phyloP scores from a whole-genome alignment of 192 early-diverging fungal genomes.

The Backusella liffmaniae region DNA sequence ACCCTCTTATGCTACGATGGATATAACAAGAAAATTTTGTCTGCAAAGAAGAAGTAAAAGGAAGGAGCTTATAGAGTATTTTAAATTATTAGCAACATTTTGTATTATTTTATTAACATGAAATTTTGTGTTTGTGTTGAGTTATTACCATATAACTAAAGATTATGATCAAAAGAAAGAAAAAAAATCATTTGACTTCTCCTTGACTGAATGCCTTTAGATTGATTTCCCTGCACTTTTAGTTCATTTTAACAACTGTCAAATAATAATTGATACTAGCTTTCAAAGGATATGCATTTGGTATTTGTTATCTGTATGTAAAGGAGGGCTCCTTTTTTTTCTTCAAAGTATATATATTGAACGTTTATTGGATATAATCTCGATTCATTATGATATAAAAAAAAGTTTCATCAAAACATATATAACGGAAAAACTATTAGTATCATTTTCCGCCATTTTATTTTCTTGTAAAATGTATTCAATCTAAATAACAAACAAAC shows the following conservation, averaged over 20 bases:
- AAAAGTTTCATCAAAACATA: neutral
- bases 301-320: neutral
- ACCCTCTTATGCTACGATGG: neutral
- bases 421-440: neutral
- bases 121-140: neutral
- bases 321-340: neutral
- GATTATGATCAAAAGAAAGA: neutral
- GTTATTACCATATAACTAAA: neutral
- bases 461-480: neutral
- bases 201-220: neutral
- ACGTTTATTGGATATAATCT: neutral
- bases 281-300: neutral
- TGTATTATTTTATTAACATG: neutral
- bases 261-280: neutral
- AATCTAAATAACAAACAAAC: neutral
- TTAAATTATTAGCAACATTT: neutral
- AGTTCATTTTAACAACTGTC: slow-evolving; percentile 7
- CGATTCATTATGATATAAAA: neutral
- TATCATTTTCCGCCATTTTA: neutral
- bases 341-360: neutral
- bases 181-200: neutral
- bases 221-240: neutral
- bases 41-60: neutral
- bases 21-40: neutral
- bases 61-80: neutral